Base-by-base conservation (phyloP, 163 green algal genomes). In the Chlamydomonas reinhardtii region DNA sequence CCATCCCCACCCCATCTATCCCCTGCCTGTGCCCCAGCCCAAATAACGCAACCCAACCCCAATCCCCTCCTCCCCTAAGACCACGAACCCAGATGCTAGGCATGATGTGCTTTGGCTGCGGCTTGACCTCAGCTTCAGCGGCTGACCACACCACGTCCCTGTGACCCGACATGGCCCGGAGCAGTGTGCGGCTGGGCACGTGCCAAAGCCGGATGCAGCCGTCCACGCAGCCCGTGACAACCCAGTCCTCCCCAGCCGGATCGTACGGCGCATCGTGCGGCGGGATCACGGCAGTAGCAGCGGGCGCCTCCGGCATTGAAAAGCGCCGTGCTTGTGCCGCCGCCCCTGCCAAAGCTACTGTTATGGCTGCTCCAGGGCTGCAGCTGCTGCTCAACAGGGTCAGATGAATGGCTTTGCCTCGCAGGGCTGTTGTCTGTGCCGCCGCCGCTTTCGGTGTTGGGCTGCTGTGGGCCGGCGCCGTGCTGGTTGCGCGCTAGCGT, bases 61-160 rank as follows among this genome's bases (percentile, higher is more conserved):
- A n/a, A n/a, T n/a, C n/a, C n/a, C n/a, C n/a, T n/a, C n/a, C n/a
- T n/a, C n/a, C n/a, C n/a, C n/a, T n/a, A n/a, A n/a, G n/a, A n/a
- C n/a, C n/a, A n/a, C n/a, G n/a, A n/a, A n/a, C n/a, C n/a, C n/a
- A n/a, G n/a, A n/a, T n/a, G n/a, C n/a, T n/a, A n/a, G n/a, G n/a
- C n/a, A n/a, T n/a, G n/a, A n/a, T n/a, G n/a, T n/a, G n/a, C n/a
- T n/a, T n/a, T n/a, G n/a, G n/a, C n/a, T n/a, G n/a, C n/a, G n/a
- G n/a, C n/a, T n/a, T n/a, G n/a, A n/a, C n/a, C n/a, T n/a, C n/a
- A n/a, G n/a, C n/a, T n/a, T n/a, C n/a, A n/a, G n/a, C n/a, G n/a
- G n/a, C n/a, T n/a, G n/a, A n/a, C 80, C 80, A 86, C 35, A 86
- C 82, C 54, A 87, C 82, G 22, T 87, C 82, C 1, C 20, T 22